Conservation (phyloP, 768 basidiomycete species). For the Serpula lacrymans region DNA sequence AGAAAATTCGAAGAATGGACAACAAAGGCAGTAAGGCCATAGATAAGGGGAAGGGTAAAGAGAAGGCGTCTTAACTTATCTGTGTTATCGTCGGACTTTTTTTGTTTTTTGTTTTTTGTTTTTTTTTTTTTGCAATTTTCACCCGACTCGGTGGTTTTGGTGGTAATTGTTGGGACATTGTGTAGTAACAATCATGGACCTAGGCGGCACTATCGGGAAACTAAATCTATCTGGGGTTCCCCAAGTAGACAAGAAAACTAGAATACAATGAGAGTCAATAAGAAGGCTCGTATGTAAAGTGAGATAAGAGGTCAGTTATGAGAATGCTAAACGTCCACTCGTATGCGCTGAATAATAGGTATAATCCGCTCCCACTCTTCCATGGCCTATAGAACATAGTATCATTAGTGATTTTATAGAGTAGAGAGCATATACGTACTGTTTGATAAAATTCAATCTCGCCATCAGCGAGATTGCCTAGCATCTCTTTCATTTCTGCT, state of each 20-base stretch:
- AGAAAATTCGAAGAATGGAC: constrained; percentile 44
- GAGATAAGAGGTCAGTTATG: constrained; percentile 11
- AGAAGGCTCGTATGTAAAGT: constrained; percentile 12
- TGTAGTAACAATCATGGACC: no score
- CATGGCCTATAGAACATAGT: constrained; percentile 59
- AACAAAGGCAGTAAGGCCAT: constrained; percentile 1
- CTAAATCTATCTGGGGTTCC: no score
- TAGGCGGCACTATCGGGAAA: no score
- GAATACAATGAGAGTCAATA: background rate
- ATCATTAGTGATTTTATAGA: constrained; percentile 5
- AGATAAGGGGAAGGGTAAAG: constrained; percentile 11
- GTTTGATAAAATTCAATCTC: constrained; percentile 94
- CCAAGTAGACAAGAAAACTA: no score
- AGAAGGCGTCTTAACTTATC: no score
- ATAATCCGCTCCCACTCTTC: constrained; percentile 97
- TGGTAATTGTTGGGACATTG: no score
- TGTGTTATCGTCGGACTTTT: no score
- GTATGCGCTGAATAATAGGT: constrained; percentile 89
- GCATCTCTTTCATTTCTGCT: constrained; percentile 95
- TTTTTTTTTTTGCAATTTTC: no score
- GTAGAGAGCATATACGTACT: constrained; percentile 35
- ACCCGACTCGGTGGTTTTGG: no score
- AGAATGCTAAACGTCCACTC: constrained; percentile 73
- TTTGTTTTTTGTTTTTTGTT: no score
- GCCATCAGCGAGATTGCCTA: constrained; percentile 85